Percentiles rank a stretch among this genome's conserved stretches.
These are phyloP conservation scores for Oryza glumipatula DNA, from an alignment of 176 grass and related monocot species.

Conservation along the genomic window DNA sequence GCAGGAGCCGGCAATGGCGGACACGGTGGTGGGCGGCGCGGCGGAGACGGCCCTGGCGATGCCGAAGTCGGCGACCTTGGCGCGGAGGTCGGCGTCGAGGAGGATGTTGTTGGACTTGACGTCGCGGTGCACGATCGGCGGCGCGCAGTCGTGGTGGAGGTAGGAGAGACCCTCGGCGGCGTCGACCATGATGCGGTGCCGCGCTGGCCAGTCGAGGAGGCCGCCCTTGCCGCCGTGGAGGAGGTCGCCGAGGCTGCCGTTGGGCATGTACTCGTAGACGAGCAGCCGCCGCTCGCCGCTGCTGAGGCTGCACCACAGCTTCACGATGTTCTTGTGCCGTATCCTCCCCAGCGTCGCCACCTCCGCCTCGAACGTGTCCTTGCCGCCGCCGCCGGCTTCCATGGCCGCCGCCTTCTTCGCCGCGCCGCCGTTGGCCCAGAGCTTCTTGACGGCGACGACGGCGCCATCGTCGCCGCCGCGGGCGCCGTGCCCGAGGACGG, in stretches of 20 bases:
- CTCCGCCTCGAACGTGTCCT: slow-evolving; percentile 62
- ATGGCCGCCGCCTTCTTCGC: neutral
- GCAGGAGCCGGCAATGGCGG: slow-evolving; percentile 62
- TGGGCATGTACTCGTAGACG: slow-evolving; percentile 91
- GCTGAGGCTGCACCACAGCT: slow-evolving; percentile 75
- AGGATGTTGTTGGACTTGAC: slow-evolving; percentile 91
- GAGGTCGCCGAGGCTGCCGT: slow-evolving; percentile 78
- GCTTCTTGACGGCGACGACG: slow-evolving; percentile 59
- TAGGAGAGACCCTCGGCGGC: slow-evolving; percentile 75
- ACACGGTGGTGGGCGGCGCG: slow-evolving; percentile 44
- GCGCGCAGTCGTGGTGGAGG: slow-evolving; percentile 76
- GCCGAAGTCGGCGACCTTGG: slow-evolving; percentile 77
- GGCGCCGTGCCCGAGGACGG: slow-evolving; percentile 22
- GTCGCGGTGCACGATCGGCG: slow-evolving; percentile 81
- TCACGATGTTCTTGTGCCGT: slow-evolving; percentile 85
- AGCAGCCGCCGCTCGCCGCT: slow-evolving; percentile 60
- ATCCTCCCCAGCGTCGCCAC: slow-evolving; percentile 70
- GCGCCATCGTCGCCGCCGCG: slow-evolving; percentile 24
- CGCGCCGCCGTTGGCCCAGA: slow-evolving; percentile 19
- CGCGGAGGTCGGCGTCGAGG: slow-evolving; percentile 60
- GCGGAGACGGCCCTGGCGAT: slow-evolving; percentile 51
- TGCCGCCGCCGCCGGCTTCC: neutral
- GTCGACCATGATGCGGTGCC: slow-evolving; percentile 61
- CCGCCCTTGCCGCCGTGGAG: slow-evolving; percentile 64
- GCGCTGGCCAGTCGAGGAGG: slow-evolving; percentile 56